Conservation (phyloP, 2,329 filamentous ascomycete species). For the Paecilomyces sp. region DNA sequence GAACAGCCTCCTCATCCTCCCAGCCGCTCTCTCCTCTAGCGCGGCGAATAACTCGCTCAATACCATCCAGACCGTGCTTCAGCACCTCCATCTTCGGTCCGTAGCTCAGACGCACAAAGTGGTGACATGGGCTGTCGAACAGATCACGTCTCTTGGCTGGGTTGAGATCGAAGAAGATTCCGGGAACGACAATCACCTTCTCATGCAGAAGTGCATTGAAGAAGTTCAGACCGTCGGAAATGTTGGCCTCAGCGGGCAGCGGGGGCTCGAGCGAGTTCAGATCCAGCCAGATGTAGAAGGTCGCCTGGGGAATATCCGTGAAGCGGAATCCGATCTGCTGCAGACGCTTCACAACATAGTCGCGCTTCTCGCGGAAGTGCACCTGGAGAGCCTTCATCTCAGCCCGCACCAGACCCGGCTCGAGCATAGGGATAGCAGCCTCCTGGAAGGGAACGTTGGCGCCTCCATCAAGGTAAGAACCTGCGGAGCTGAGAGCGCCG, state of each 20-base stretch:
- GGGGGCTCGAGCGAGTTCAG: slow-evolving; percentile 41
- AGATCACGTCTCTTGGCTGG: slow-evolving; percentile 81
- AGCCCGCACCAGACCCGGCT: slow-evolving; percentile 66
- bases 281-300: slow-evolving; percentile 85
- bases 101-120: slow-evolving; percentile 80
- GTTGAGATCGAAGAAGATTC: slow-evolving; percentile 97
- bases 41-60: slow-evolving; percentile 66
- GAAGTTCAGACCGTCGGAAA: slow-evolving; percentile 92
- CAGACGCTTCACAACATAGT: slow-evolving; percentile 77
- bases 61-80: slow-evolving; percentile 72
- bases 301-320: slow-evolving; percentile 77
- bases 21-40: slow-evolving; percentile 27
- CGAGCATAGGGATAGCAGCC: slow-evolving; percentile 87
- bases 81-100: slow-evolving; percentile 74
- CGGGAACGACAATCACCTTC: slow-evolving; percentile 93
- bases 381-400: slow-evolving; percentile 87
- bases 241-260: slow-evolving; percentile 57
- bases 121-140: slow-evolving; percentile 91
- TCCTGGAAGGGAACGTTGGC: slow-evolving; percentile 95
- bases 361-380: slow-evolving; percentile 89
- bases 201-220: slow-evolving; percentile 89
- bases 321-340: slow-evolving; percentile 81
- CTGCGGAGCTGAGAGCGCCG: slow-evolving; percentile 84
- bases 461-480: slow-evolving; percentile 89
- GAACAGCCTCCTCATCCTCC: slow-evolving; percentile 31